Evolutionary conservation across 2,329 filamentous ascomycete species (phyloP).

Genomic region (Pyrenophora graminea): DNA sequence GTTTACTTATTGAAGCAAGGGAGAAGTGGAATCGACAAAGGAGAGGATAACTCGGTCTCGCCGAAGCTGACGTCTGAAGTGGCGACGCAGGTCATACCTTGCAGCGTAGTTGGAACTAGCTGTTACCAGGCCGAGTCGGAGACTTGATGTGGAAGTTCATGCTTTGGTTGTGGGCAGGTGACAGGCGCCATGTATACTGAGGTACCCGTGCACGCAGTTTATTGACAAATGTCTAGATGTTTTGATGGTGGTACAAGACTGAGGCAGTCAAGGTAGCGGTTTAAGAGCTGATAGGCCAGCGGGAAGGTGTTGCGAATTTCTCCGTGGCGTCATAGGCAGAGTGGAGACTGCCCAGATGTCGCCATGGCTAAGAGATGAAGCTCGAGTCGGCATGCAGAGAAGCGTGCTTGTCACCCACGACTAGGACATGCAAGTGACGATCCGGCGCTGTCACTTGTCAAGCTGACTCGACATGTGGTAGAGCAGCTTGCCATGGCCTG

Average conservation of each 20-base stretch:
- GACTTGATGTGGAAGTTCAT: background rate
- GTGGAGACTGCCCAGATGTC: background rate
- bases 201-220: conserved; percentile 10
- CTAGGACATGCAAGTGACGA: conserved; percentile 4
- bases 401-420: background rate
- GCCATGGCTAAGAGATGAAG: background rate
- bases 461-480: conserved; percentile 19
- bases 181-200: conserved; percentile 11
- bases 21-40: too few species aligned
- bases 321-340: background rate
- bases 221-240: conserved; percentile 30
- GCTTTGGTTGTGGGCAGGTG: conserved; percentile 6
- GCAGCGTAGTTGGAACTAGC: conserved; percentile 2
- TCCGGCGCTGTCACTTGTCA: conserved; percentile 29
- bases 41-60: background rate
- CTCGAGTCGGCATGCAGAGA: conserved; percentile 1
- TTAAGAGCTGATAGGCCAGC: background rate
- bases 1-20: too few species aligned
- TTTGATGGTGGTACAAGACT: conserved; percentile 15
- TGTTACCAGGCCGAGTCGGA: background rate
- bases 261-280: conserved; percentile 20
- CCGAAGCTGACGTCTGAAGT: background rate
- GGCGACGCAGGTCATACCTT: conserved; percentile 6
- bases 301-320: conserved; percentile 12
- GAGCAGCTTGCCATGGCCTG: conserved; percentile 4